These are phyloP conservation scores for Gelatoporia subvermispora DNA, from an alignment of 768 basidiomycete genomes.

Conservation along the genomic window DNA sequence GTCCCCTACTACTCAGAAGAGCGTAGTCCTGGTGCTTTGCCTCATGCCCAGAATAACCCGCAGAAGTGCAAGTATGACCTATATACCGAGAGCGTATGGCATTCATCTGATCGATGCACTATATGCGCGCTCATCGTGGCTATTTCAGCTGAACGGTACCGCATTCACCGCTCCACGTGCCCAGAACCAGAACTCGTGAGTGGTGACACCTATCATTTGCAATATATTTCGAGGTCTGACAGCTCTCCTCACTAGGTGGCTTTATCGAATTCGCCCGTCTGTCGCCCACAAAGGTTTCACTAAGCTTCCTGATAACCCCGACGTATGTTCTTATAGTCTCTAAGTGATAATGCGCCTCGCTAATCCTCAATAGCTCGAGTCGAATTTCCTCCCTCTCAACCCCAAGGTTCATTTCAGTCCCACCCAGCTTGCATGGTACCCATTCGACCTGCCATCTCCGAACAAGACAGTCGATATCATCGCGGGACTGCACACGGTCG, in stretches of 20 bases:
- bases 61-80: conserved; percentile 61
- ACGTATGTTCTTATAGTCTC: conserved; percentile 34
- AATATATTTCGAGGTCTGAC: background rate
- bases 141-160: conserved; percentile 51
- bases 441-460: conserved; percentile 47
- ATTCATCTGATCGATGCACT: background rate
- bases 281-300: conserved; percentile 63
- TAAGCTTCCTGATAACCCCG: conserved; percentile 49
- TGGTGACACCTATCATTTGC: too few relatives aligned
- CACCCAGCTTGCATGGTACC: conserved; percentile 64
- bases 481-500: conserved; percentile 56
- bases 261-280: conserved; percentile 65
- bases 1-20: background rate
- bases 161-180: conserved; percentile 55
- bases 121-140: background rate
- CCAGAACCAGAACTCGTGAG: conserved; percentile 49
- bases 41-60: conserved; percentile 54
- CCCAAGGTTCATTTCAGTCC: conserved; percentile 57
- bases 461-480: conserved; percentile 46
- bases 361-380: conserved; percentile 43
- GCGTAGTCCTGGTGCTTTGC: conserved; percentile 49
- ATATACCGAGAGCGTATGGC: conserved; percentile 50
- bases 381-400: conserved; percentile 55
- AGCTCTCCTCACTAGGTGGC: conserved; percentile 36
- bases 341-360: background rate